Evolutionary conservation across 768 basidiomycete species (phyloP).

Genomic region (Kwoniella sp.): DNA sequence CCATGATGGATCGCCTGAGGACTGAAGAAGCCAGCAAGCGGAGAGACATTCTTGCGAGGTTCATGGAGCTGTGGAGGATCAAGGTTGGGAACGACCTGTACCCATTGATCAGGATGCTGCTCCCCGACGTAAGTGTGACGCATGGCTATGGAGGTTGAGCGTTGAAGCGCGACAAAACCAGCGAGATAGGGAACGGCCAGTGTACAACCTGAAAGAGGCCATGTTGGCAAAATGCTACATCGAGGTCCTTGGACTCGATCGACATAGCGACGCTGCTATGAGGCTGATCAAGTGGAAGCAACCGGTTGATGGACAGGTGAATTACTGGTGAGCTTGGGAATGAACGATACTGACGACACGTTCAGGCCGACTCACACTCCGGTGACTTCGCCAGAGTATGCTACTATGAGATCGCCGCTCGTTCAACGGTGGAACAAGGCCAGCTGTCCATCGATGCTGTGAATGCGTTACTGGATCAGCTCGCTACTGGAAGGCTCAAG

Average conservation of each 20-base stretch:
- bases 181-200: conserved; percentile 89
- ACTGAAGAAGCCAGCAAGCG: conserved; percentile 71
- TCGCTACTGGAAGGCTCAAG: conserved; percentile 63
- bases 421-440: conserved; percentile 65
- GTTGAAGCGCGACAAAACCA: conserved; percentile 52
- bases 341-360: neutral
- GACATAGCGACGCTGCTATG: conserved; percentile 72
- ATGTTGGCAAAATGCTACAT: conserved; percentile 89
- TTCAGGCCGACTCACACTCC: conserved; percentile 47
- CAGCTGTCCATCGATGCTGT: conserved; percentile 72
- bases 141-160: neutral
- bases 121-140: conserved; percentile 69
- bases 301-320: conserved; percentile 48
- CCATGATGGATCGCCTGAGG: conserved; percentile 71
- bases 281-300: conserved; percentile 79
- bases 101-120: conserved; percentile 78
- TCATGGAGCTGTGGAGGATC: conserved; percentile 81
- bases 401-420: conserved; percentile 75
- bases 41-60: conserved; percentile 63
- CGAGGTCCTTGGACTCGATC: conserved; percentile 77
- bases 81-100: conserved; percentile 83
- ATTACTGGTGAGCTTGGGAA: neutral
- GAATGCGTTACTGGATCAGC: conserved; percentile 72
- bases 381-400: conserved; percentile 86
- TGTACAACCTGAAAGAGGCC: conserved; percentile 93